Base-by-base conservation (phyloP, 2,329 filamentous ascomycete species). In the Hirsutella rhossiliensis region DNA sequence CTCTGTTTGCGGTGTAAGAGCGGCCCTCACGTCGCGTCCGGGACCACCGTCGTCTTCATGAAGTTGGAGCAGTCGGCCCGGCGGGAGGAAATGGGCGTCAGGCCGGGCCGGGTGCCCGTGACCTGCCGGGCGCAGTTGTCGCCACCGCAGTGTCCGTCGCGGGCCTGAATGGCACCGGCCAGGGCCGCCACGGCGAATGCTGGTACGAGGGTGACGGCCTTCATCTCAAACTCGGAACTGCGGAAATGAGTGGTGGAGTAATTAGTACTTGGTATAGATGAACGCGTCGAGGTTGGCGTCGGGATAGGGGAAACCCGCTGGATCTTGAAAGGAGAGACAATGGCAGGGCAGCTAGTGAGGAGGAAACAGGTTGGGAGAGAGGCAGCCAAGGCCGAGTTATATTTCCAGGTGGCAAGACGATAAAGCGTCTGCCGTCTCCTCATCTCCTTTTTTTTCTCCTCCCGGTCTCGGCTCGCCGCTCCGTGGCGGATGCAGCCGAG, bases 51-150 rank as follows among this genome's bases (percentile, higher is more conserved):
- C 42, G 62, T 62, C 45, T 50, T 47, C 56, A 63, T 50, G 58
- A 67, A 69, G 55, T 57, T 65, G 44, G 60, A 55, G 56, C 66
- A 69, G 55, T 64, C 61, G 51, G 59, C 56, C 50, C 62, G 55
- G 53, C 66, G 65, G 30, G 54, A 54, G 36, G 55, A 54, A 31
- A 62, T 44, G 45, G 62, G 53, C 20, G 50, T 47, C 43, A 67
- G 60, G 32, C 63, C 63, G 17, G 48, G 52, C 20, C 64, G 59
- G 44, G 65, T 69, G 46, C 66, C 66, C 37, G 66, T 69, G 47
- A 71, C 62, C 46, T 65, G 62, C 41, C 66, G 64, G 57, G 66
- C 66, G 60, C 67, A 71, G 61, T 69, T 70, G 61, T 71, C 65
- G 52, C 61, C 64, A 18, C 47, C 47, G 41, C 50, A 52, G 47